Evolutionary conservation across 2,329 filamentous ascomycete species (phyloP).

Genomic region (Raffaelea albimanens): DNA sequence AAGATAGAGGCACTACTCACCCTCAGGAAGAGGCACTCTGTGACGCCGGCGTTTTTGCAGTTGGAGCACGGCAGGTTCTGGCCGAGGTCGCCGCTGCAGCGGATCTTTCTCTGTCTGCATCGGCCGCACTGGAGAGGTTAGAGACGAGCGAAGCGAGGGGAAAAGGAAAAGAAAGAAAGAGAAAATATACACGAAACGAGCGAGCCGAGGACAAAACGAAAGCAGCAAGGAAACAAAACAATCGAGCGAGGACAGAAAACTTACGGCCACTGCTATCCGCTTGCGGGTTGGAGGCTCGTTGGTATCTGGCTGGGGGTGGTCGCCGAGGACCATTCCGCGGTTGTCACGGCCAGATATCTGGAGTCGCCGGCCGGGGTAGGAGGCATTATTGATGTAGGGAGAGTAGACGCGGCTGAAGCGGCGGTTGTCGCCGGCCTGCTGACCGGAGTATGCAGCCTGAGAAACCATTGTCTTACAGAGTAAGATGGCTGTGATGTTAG

Average conservation of each 20-base stretch:
- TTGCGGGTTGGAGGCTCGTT: constrained; percentile 40
- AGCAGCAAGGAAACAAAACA: neutral
- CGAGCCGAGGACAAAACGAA: neutral
- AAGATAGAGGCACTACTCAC: constrained; percentile 47
- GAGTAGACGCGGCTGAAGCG: constrained; percentile 32
- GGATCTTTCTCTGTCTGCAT: constrained; percentile 89
- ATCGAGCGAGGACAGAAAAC: constrained; percentile 16
- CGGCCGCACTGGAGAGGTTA: constrained; percentile 59
- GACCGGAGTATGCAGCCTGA: constrained; percentile 25
- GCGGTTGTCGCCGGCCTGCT: constrained; percentile 22
- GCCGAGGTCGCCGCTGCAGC: constrained; percentile 78
- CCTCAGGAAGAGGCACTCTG: constrained; percentile 72
- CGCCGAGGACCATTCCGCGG: constrained; percentile 28
- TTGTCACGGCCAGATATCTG: constrained; percentile 26
- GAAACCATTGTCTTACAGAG: constrained; percentile 29
- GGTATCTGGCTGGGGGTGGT: constrained; percentile 28
- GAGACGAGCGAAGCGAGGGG: neutral
- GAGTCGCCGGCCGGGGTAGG: constrained; percentile 9
- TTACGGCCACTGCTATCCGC: constrained; percentile 50
- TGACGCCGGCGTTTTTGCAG: constrained; percentile 65
- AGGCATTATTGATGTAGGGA: constrained; percentile 22
- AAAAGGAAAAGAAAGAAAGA: neutral
- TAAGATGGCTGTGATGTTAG: neutral
- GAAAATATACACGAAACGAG: neutral
- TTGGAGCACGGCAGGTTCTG: constrained; percentile 72